Evolutionary conservation across 176 grass and related monocot genomes (phyloP).

Genomic region (Oryza australiensis): DNA sequence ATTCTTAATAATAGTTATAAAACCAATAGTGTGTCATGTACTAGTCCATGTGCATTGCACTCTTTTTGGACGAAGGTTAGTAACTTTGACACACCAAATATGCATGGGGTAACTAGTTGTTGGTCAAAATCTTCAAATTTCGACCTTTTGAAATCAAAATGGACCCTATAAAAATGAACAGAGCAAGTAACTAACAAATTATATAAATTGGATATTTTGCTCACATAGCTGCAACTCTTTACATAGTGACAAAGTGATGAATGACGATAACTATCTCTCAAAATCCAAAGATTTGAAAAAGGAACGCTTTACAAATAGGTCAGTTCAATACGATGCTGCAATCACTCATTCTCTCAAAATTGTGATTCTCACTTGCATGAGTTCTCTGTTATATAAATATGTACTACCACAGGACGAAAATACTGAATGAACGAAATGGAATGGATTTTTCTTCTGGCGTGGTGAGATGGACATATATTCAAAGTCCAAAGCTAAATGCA

Average conservation of each 20-base stretch:
- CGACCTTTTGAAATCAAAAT: no score
- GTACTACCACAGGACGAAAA: neutral
- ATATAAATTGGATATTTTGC: neutral
- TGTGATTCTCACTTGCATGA: conserved; percentile 2
- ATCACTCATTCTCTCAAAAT: neutral
- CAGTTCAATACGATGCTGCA: neutral
- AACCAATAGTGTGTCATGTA: no score
- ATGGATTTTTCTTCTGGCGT: neutral
- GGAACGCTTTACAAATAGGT: neutral
- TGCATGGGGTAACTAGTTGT: no score
- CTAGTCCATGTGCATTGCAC: no score
- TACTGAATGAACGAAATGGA: neutral
- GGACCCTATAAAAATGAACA: no score
- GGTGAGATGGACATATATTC: conserved; percentile 10
- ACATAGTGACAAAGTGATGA: neutral
- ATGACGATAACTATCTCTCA: neutral
- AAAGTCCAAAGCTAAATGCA: neutral
- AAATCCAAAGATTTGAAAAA: neutral
- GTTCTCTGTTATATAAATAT: neutral
- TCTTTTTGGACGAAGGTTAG: no score
- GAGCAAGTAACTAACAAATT: no score
- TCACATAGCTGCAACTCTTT: neutral
- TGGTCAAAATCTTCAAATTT: no score
- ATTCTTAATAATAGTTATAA: no score
- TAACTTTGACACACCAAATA: no score